Evolutionary conservation across 1,284 basidiomycete species (phyloP), one percentile per base, ranked within the genome.

Genomic region (Xerocomus minutiporus): DNA sequence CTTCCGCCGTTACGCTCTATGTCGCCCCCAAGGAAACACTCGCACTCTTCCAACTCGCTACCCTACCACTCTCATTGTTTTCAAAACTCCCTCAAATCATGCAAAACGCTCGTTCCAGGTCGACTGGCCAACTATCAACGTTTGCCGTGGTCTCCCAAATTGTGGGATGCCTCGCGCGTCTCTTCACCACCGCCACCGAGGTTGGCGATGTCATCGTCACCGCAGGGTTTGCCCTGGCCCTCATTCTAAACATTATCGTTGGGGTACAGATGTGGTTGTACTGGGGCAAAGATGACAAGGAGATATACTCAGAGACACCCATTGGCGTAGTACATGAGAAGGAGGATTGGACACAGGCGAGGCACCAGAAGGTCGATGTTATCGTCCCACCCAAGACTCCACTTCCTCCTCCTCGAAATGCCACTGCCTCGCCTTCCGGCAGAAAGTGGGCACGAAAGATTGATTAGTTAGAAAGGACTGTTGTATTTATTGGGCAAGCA

Each of bases 161-260:
- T 44, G 77, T 78, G 1, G 94, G 93, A 17, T 95, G 92, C 69
- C 73, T 92, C 40, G 94, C 93, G 0, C 79, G 94, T 40, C 72
- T 97, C 15, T 97, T 93, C 74, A 97, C 94, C 1, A 95, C 91
- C 6, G 77, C 83, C 7, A 86, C 86, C 39, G 94, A 97, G 69
- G 85, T 95, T 53, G 83, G 84, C 51, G 94, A 97, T 70, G 59
- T 68, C 4, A 76, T 95, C 57, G 80, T 97, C 53, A 76, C 84
- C 34, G 85, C 88, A 46, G 89, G 91, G 38, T 97, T 93, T 65
- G 82, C 79, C 0, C 77, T 92, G 15, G 91, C 91, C 0, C 80
- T 94, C 0, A 54, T 83, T 9, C 75, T 97, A 15, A 97, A 97
- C 68, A 59, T 83, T 56, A 76, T 95, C 12, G 71, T 97, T 17